Evolutionary conservation across 441 rosid species (phyloP), one percentile per base, ranked within the genome.

Genomic region (Raphanus hybrid): DNA sequence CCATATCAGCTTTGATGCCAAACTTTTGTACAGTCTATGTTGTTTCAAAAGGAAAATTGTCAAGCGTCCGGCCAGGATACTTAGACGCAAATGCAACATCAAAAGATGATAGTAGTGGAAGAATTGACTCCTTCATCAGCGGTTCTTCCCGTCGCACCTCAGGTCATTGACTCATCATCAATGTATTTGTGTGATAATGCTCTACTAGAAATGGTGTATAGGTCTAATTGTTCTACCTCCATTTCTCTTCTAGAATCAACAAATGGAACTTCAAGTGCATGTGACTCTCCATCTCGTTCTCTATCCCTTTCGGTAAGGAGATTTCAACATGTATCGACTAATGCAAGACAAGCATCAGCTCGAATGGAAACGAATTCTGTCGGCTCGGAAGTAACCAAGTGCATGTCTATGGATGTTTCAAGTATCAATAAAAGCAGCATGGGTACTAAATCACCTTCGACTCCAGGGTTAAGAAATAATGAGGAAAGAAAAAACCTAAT

Each of bases 1-100:
- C 87, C 77, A 95, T 95, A 81, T 87, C 96, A 9, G 77, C 64
- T 54, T 74, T 75, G 74, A 75, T 82, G 60, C 99, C 99, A 0
- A 86, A 79, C 64, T 90, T 84, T 79, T 95, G 99, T 74, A 91
- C 96, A 3, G 89, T 92, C 23, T 95, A 86, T 71, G 92, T 87
- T 70, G 86, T 92, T 85, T 89, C 89, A 1, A 88, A 87, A 80
- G 99, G 96, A 69, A 91, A 92, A 74, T 71, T 92, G 60, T 67
- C 86, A 73, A 87, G 96, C n/a, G 82, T 78, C 35, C 43, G 57
- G 66, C 77, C 96, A 67, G 88, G 97, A 29, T 84, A 89, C 69
- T 81, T 75, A 62, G 93, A 87, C 77, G 82, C 90, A 52, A 89
- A 73, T 48, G 85, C 80, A 68, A 89, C 88, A 80, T 76, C 64